These are phyloP conservation scores for Cordyceps fumosorosea DNA, from an alignment of 2,329 filamentous ascomycete genomes.

Conservation along the genomic window DNA sequence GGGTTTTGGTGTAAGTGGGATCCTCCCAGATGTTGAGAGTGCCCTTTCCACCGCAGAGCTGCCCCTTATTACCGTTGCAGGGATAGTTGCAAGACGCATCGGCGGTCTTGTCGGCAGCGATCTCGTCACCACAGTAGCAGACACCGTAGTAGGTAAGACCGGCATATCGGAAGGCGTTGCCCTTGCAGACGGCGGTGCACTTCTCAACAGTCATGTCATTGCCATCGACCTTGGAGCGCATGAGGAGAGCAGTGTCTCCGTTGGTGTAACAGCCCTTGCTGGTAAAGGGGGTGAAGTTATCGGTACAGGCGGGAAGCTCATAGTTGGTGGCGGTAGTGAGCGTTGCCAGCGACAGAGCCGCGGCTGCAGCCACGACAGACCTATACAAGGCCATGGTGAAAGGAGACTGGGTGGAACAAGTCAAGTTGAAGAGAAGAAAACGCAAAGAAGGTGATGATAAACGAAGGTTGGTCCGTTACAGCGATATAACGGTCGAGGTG, in stretches of 20 bases:
- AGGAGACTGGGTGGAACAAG: constrained; percentile 15
- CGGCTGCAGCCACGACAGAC: constrained; percentile 28
- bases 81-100: constrained; percentile 51
- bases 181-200: constrained; percentile 44
- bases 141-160: constrained; percentile 45
- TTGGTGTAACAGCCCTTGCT: constrained; percentile 44
- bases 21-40: constrained; percentile 43
- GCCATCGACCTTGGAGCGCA: constrained; percentile 32
- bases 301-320: constrained; percentile 38
- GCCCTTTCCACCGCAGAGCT: constrained; percentile 42
- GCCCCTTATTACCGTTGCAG: constrained; percentile 39
- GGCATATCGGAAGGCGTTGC: constrained; percentile 44
- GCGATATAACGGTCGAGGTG: neutral
- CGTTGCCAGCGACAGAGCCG: constrained; percentile 32
- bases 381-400: constrained; percentile 27
- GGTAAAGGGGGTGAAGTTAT: constrained; percentile 40
- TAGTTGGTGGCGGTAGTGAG: constrained; percentile 35
- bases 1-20: constrained; percentile 38
- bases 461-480: constrained; percentile 20
- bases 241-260: constrained; percentile 31
- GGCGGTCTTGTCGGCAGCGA: constrained; percentile 44
- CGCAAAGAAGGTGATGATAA: neutral
- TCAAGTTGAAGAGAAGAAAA: constrained; percentile 6
- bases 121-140: constrained; percentile 47
- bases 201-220: constrained; percentile 40